Base-by-base conservation (phyloP, 1,284 basidiomycete species). In the Irpex sp. region DNA sequence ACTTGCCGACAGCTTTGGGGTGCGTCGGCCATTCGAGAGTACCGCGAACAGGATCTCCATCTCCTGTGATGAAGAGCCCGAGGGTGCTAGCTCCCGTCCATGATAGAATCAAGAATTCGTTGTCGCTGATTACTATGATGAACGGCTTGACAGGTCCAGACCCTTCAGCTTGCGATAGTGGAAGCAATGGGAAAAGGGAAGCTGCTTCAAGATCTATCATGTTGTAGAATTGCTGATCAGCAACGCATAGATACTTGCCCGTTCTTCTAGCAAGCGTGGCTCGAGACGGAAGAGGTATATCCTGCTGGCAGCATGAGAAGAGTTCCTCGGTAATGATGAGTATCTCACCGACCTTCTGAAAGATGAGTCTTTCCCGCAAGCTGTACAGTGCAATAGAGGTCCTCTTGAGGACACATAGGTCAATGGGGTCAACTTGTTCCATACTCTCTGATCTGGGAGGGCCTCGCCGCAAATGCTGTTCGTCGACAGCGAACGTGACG, bases 31-130 rank as follows among this genome's bases (percentile, higher is more conserved):
- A 97, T 72, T 94, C 86, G 38, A 97, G 78, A 2, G 94, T 96
- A 1, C 94, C 94, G 54, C 95, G 83, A 7, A 94, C 90, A 9
- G 95, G 94, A 73, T 96, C 94, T 1, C 94, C 94, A 9, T 87
- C 84, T 0, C 87, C 86, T 31, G 85, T 93, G 66, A 97, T 81
- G 72, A 97, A 97, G 1, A 97, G 77, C 0, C 95, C 95, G 61
- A 97, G 80, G 0, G 92, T 91, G 63, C 82, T 86, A 4, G 79
- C 75, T 6, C 92, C 94, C 0, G 87, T 93, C 85, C 86, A 90
- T 1, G 87, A 90, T n/a, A 89, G 76, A 17, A 92, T 78, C 55
- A 93, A 80, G 67, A 95, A 97, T 74, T 97, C 94, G 69, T 85
- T 85, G 54, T 85, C 84, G 37, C 84, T 83, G 47, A 96, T 85